Evolutionary conservation across 805 yeast genomes (phyloP).

Genomic region (Barnettozyma salicaria): DNA sequence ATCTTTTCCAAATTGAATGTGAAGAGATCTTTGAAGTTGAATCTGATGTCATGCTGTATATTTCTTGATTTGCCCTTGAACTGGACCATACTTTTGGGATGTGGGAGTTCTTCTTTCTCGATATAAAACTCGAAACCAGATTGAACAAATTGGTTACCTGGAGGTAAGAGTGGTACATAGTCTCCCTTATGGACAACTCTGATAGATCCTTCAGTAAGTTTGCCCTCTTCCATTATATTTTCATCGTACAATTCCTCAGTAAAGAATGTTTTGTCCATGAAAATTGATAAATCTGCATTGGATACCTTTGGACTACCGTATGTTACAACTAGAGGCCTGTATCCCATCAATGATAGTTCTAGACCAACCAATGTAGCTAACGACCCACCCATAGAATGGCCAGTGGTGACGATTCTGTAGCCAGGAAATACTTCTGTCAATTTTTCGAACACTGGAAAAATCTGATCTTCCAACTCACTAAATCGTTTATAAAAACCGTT

Average conservation of each 20-base stretch:
- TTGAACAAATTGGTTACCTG: conserved; percentile 33
- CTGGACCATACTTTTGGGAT: conserved; percentile 22
- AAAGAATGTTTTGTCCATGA: conserved; percentile 46
- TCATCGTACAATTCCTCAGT: conserved; percentile 32
- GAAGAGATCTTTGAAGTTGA: conserved; percentile 17
- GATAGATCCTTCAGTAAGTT: conserved; percentile 34
- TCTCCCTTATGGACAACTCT: conserved; percentile 56
- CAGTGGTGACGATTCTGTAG: conserved; percentile 49
- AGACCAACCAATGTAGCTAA: conserved; percentile 56
- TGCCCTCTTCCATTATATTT: conserved; percentile 14
- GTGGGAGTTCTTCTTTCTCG: conserved; percentile 34
- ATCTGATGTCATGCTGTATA: conserved; percentile 10
- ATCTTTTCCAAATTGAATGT: conserved; percentile 14
- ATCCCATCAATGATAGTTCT: conserved; percentile 52
- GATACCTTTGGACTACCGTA: conserved; percentile 70
- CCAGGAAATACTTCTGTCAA: conserved; percentile 38
- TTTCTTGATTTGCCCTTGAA: conserved; percentile 17
- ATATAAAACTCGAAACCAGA: conserved; percentile 30
- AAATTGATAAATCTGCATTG: conserved; percentile 41
- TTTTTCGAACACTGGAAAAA: conserved; percentile 26
- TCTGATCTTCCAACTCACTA: conserved; percentile 33
- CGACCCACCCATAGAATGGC: conserved; percentile 78
- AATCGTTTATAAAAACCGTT: conserved; percentile 51
- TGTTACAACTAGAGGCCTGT: conserved; percentile 49
- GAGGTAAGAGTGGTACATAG: conserved; percentile 55